A percentile compares a stretch with the other conserved stretches of the same genome.
These are phyloP conservation scores for Claviceps sp. DNA, from an alignment of 2,329 filamentous ascomycete genomes.

Conservation along the genomic window DNA sequence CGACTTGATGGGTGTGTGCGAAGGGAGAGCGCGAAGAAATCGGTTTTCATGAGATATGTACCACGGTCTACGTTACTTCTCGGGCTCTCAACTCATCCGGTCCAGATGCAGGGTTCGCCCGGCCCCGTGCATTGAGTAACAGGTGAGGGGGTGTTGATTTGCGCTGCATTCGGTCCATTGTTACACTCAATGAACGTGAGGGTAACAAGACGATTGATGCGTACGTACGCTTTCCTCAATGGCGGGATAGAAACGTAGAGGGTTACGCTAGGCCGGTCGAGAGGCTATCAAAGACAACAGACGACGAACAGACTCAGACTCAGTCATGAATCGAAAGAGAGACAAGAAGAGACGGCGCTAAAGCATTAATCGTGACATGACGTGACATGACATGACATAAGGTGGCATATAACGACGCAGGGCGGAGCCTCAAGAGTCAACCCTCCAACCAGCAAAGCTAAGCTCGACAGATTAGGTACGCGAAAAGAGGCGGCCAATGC, in stretches of 20 bases:
- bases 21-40: neutral
- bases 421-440: neutral
- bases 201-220: too few species aligned
- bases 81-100: neutral
- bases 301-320: neutral
- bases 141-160: too few species aligned
- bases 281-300: neutral
- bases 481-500: neutral
- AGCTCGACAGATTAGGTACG: too few species aligned
- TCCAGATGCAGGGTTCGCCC: too few species aligned
- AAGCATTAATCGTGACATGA: neutral
- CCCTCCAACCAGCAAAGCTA: too few species aligned
- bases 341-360: neutral
- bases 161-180: too few species aligned
- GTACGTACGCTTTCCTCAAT: too few species aligned
- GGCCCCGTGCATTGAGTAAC: too few species aligned
- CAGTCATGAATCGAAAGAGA: neutral
- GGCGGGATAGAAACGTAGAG: too few species aligned
- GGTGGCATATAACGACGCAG: neutral
- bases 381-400: neutral
- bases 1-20: neutral
- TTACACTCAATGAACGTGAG: too few species aligned
- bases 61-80: neutral
- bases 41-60: neutral
- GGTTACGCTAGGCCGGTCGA: too few species aligned